A percentile compares a stretch with the other conserved stretches of the same genome.
phyloP scores from a whole-genome alignment of 139 green algal species.

The Closterium sp. region DNA sequence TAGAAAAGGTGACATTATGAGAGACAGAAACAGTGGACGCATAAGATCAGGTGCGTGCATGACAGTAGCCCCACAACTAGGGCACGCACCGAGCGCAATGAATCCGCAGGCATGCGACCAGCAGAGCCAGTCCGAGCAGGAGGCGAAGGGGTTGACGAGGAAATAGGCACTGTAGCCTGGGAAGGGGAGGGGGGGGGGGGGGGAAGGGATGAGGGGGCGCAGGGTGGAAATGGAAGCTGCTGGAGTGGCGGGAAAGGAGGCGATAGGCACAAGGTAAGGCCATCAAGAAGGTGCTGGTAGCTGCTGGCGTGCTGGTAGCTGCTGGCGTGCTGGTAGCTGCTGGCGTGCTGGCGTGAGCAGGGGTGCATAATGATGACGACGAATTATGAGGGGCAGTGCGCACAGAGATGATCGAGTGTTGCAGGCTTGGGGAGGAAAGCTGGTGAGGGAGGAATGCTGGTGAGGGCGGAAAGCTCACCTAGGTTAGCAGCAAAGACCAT shows the following conservation, averaged over 20 bases:
- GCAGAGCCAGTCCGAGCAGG: constrained; percentile 1
- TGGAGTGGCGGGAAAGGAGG: neutral
- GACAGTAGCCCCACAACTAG: too few relatives aligned
- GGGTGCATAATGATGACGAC: too few relatives aligned
- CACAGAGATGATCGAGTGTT: too few relatives aligned
- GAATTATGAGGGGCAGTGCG: too few relatives aligned
- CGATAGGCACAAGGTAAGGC: neutral
- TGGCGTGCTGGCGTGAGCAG: too few relatives aligned
- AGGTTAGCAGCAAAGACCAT: constrained; percentile 1
- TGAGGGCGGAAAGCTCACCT: neutral
- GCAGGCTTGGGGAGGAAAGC: too few relatives aligned
- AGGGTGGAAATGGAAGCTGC: neutral
- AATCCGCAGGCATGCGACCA: neutral
- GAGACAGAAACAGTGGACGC: too few relatives aligned
- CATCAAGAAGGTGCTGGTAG: neutral
- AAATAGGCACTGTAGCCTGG: neutral
- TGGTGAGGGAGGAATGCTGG: too few relatives aligned
- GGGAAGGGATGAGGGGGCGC: neutral
- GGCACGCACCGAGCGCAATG: neutral
- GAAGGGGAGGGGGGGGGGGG: neutral
- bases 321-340: too few relatives aligned
- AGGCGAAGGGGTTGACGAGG: neutral
- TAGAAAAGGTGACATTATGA: too few relatives aligned
- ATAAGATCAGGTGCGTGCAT: too few relatives aligned
- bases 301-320: too few relatives aligned